These are phyloP conservation scores for Pythium graminicola DNA, from an alignment of 352 stramenopile species.

Conservation along the genomic window DNA sequence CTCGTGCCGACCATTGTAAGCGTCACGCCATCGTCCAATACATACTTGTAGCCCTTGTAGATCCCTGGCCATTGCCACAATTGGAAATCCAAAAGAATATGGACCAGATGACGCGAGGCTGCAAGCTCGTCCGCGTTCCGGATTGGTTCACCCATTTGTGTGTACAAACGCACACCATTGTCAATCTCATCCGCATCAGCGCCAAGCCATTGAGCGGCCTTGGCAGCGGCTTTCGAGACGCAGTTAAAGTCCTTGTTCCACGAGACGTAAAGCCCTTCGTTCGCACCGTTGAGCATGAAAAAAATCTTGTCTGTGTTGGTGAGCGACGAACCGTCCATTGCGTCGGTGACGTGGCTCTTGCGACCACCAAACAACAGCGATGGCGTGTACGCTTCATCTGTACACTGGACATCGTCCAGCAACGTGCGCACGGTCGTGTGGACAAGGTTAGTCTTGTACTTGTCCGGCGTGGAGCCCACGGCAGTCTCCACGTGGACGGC, in stretches of 20 bases:
- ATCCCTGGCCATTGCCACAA: slow-evolving; percentile 77
- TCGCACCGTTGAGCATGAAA: slow-evolving; percentile 81
- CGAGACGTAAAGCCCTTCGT: slow-evolving; percentile 70
- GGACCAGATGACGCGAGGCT: slow-evolving; percentile 50
- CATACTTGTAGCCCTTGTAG: slow-evolving; percentile 65
- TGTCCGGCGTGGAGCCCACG: slow-evolving; percentile 29
- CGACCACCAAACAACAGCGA: slow-evolving; percentile 32
- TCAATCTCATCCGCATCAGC: slow-evolving; percentile 55
- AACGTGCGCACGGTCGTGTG: slow-evolving; percentile 33
- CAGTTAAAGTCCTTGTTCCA: slow-evolving; percentile 75
- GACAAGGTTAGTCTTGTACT: slow-evolving; percentile 58
- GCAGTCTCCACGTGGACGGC: slow-evolving; percentile 14
- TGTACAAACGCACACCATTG: slow-evolving; percentile 72
- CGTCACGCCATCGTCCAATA: slow-evolving; percentile 59
- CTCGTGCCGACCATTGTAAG: slow-evolving; percentile 59
- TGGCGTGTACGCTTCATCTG: slow-evolving; percentile 30
- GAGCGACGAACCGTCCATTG: slow-evolving; percentile 37
- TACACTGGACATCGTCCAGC: slow-evolving; percentile 31
- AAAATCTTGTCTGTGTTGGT: slow-evolving; percentile 49
- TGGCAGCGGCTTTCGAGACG: slow-evolving; percentile 32
- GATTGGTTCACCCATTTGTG: slow-evolving; percentile 56
- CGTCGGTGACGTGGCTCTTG: slow-evolving; percentile 38
- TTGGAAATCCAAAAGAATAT: slow-evolving; percentile 79
- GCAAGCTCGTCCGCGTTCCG: slow-evolving; percentile 39
- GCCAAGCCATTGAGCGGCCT: slow-evolving; percentile 51